phyloP scores from a whole-genome alignment of 148 eudicot species.

The Vaccinium vitisidaea region DNA sequence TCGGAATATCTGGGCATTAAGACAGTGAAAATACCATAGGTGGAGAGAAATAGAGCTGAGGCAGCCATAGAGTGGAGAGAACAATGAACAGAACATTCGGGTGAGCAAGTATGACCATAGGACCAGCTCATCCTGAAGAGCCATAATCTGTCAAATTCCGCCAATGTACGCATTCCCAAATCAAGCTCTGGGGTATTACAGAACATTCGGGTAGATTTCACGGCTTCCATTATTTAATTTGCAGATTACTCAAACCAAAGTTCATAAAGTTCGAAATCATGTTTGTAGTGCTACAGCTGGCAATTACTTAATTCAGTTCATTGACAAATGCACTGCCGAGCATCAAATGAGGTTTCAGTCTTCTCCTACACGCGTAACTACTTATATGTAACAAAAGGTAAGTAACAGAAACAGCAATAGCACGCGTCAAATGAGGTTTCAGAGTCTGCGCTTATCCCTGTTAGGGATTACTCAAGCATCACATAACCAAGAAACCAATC shows the following conservation, averaged over 20 bases:
- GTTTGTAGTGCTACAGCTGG: not conserved
- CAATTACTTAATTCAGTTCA: not conserved
- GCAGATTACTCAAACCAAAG: not conserved
- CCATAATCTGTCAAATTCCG: not conserved
- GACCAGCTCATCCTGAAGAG: not conserved
- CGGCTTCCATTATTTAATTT: not conserved
- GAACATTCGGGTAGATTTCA: not conserved
- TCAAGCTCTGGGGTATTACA: not conserved
- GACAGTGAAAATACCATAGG: not conserved
- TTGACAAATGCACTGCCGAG: not conserved
- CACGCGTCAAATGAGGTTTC: not conserved
- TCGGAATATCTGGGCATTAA: not conserved
- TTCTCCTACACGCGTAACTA: not conserved
- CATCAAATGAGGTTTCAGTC: not conserved
- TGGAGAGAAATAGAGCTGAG: not conserved
- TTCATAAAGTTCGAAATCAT: not conserved
- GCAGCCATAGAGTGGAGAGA: not conserved
- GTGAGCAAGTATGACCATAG: not conserved
- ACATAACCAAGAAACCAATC: not conserved
- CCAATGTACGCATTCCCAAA: not conserved
- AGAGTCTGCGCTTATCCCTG: not conserved
- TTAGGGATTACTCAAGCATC: not conserved
- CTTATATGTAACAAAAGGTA: not conserved
- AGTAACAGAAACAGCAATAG: not conserved
- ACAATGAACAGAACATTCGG: not conserved